phyloP scores from a whole-genome alignment of 108 stramenopile genomes.

The Aurantiochytrium sp. region DNA sequence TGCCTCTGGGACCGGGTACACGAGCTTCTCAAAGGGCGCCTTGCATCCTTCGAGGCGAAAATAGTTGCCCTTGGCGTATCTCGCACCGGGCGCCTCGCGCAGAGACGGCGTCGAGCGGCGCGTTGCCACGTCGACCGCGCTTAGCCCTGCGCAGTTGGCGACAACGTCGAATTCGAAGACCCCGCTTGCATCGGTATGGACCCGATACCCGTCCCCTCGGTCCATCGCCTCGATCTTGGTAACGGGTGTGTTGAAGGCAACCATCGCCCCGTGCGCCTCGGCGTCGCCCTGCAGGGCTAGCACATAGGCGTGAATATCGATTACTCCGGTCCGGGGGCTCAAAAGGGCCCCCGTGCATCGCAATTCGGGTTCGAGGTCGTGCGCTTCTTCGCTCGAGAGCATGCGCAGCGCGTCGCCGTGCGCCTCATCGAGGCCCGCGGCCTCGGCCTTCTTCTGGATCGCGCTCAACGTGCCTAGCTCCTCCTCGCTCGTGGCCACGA shows the following conservation, averaged over 20 bases:
- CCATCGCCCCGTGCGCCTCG: constrained; percentile 38
- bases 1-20: constrained; percentile 52
- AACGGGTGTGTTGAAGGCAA: constrained; percentile 35
- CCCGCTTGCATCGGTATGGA: constrained; percentile 32
- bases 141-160: constrained; percentile 45
- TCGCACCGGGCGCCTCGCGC: background rate
- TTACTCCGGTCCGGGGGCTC: constrained; percentile 45
- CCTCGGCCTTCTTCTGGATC: constrained; percentile 32
- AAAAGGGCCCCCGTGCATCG: constrained; percentile 33
- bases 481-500: constrained; percentile 34
- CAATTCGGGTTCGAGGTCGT: constrained; percentile 41
- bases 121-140: constrained; percentile 31
- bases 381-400: constrained; percentile 30
- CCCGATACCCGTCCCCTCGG: background rate
- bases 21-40: constrained; percentile 42
- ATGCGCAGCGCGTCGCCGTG: background rate
- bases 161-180: constrained; percentile 35
- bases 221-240: background rate
- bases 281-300: constrained; percentile 44
- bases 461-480: constrained; percentile 5
- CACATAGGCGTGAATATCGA: constrained; percentile 45
- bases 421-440: constrained; percentile 33
- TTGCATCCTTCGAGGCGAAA: constrained; percentile 41
- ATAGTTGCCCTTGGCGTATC: constrained; percentile 53
- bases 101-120: background rate